Evolutionary conservation across 148 eudicot genomes (phyloP), one percentile per base, ranked within the genome.

Genomic region (Simmondsia chinensis): DNA sequence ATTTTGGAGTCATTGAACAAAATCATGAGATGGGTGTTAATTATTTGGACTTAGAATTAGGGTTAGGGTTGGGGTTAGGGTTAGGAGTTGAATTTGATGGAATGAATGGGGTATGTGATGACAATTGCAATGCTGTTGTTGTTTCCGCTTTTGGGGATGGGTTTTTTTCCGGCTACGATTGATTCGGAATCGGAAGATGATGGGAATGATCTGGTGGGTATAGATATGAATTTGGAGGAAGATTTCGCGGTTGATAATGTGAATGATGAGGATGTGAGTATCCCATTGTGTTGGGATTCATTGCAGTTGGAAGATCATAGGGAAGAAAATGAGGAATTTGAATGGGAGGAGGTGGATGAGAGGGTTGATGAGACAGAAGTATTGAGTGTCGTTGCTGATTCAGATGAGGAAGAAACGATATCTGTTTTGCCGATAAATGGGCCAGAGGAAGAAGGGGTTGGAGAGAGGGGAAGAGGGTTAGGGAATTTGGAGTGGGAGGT

Each of bases 331-430:
- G 66, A 42, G 21, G 82, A 80, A 40, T 75, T 72, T 13, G 87
- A 80, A 46, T 80, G 87, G 87, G 87, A 80, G 57, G 87, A 80
- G 52, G 69, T 80, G 35, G 71, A 65, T 61, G 68, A 45, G 21
- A 47, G 69, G 57, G 54, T 69, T 31, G 73, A 66, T 39, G 74
- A 66, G 40, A 59, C 73, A 28, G 80, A 70, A 10, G 59, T 54
- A 3, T 24, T 75, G 57, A 68, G 70, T 51, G 43, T 54, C 7
- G 60, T 47, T 31, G 64, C 32, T 13, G 77, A 71, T 46, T 42
- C 17, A 7, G 71, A 63, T 20, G 77, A 57, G 5, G 76, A 72
- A 10, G 69, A 31, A 8, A 51, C 67, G 1, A 25, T 63, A 9
- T 57, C 68, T 0, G 43, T 69, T 54, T 39, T 43, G 27, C 63